A percentile compares a stretch with the other conserved stretches of the same genome.
Conservation (phyloP, 495 filamentous ascomycete genomes). For the Venustampulla echinocandica region DNA sequence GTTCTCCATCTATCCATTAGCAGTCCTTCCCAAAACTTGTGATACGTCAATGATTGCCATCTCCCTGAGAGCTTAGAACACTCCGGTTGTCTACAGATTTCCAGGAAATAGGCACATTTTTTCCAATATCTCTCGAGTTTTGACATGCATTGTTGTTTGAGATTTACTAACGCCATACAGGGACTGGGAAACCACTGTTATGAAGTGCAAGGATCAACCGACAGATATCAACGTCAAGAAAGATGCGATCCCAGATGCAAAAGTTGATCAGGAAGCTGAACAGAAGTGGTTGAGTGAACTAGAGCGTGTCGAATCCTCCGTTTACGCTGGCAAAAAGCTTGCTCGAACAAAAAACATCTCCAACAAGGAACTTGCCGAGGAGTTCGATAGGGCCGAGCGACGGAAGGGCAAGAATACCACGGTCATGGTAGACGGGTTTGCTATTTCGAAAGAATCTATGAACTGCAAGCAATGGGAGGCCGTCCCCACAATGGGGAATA, state of each 20-base stretch:
- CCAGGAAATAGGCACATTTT: no score
- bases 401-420: slow-evolving; percentile 51
- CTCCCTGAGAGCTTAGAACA: no score
- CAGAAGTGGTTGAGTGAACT: slow-evolving; percentile 48
- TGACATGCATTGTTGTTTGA: background rate
- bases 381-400: slow-evolving; percentile 36
- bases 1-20: background rate
- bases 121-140: no score
- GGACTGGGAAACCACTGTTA: slow-evolving; percentile 44
- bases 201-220: slow-evolving; percentile 48
- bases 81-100: no score
- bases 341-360: slow-evolving; percentile 23
- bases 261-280: slow-evolving; percentile 41
- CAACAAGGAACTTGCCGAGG: slow-evolving; percentile 32
- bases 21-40: no score
- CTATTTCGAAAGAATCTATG: slow-evolving; percentile 51
- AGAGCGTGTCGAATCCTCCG: slow-evolving; percentile 49
- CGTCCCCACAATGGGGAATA: slow-evolving; percentile 47
- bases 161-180: slow-evolving; percentile 13
- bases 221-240: slow-evolving; percentile 32
- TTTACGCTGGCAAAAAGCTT: slow-evolving; percentile 51
- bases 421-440: slow-evolving; percentile 51
- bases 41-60: no score
- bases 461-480: slow-evolving; percentile 46
- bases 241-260: slow-evolving; percentile 23